Evolutionary conservation across 2,329 filamentous ascomycete species (phyloP).

Genomic region (Curvularia spicifera): DNA sequence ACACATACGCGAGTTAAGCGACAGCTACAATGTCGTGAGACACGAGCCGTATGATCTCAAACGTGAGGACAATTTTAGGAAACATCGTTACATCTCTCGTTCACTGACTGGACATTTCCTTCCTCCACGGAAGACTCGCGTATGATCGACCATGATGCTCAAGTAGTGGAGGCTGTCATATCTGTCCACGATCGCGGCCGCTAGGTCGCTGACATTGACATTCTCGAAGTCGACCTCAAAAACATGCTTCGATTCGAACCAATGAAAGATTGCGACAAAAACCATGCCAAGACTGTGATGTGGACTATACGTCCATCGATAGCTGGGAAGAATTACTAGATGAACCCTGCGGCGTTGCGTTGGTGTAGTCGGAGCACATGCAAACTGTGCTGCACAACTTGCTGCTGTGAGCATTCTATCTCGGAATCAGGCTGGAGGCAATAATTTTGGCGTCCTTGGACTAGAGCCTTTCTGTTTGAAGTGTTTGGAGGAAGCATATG

Average conservation of each 20-base stretch:
- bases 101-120: neutral
- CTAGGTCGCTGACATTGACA: neutral
- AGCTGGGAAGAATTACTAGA: neutral
- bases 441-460: neutral
- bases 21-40: too few relatives aligned
- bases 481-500: neutral
- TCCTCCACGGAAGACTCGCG: neutral
- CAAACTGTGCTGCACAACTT: neutral
- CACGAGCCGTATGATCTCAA: too few relatives aligned
- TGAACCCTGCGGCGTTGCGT: too few relatives aligned
- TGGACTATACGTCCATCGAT: neutral
- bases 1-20: neutral
- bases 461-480: neutral
- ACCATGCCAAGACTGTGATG: neutral
- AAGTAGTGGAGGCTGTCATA: neutral
- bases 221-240: neutral
- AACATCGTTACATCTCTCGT: neutral
- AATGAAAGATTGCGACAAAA: neutral
- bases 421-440: neutral
- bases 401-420: neutral
- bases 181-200: neutral
- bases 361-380: neutral
- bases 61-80: neutral
- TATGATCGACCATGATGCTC: neutral
- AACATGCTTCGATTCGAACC: neutral